phyloP scores from a whole-genome alignment of 2,329 filamentous ascomycete genomes.

The Aspergillus melleus region DNA sequence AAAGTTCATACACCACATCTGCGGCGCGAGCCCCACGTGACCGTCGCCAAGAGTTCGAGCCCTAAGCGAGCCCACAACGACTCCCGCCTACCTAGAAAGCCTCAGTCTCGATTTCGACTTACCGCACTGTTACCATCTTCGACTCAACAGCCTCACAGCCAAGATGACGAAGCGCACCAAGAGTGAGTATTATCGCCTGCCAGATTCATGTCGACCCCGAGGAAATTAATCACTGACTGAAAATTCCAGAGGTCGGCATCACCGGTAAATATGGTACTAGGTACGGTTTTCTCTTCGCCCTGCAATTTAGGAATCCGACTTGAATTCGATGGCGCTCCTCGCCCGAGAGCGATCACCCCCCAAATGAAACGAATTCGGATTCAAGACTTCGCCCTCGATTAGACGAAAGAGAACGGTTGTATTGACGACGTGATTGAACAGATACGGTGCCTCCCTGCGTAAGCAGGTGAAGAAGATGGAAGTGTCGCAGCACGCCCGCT shows the following conservation, averaged over 20 bases:
- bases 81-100: constrained; percentile 34
- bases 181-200: constrained; percentile 50
- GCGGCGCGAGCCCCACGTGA: constrained; percentile 26
- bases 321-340: constrained; percentile 14
- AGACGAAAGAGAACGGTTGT: constrained; percentile 5
- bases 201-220: not conserved
- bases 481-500: constrained; percentile 97
- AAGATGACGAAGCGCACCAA: constrained; percentile 95
- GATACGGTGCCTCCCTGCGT: constrained; percentile 98
- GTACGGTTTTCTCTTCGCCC: constrained; percentile 56
- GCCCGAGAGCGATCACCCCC: constrained; percentile 8
- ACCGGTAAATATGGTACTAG: constrained; percentile 98
- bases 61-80: constrained; percentile 43
- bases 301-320: constrained; percentile 17
- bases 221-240: constrained; percentile 26
- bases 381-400: constrained; percentile 12
- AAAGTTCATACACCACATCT: not conserved
- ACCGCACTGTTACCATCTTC: constrained; percentile 39
- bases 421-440: constrained; percentile 41
- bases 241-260: constrained; percentile 76
- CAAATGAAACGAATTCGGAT: constrained; percentile 18
- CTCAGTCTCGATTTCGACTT: constrained; percentile 32
- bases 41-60: constrained; percentile 28
- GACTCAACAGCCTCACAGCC: constrained; percentile 45
- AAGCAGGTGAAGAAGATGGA: constrained; percentile 99